Evolutionary conservation across 192 early-diverging fungal genomes (phyloP).

Genomic region (Chytriomyces sp.): DNA sequence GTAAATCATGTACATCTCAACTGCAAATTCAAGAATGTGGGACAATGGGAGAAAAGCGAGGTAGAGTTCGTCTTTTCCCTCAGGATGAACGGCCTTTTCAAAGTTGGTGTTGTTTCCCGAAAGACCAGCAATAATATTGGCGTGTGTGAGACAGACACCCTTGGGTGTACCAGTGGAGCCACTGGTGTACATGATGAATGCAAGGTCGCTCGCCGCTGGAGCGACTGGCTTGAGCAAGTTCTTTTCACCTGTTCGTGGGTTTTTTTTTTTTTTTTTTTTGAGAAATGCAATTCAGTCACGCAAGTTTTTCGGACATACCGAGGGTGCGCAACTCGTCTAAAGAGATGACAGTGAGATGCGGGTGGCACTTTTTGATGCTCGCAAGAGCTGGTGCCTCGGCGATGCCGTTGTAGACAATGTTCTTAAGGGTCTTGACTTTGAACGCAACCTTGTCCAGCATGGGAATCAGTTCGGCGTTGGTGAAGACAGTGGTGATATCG

Average conservation of each 20-base stretch:
- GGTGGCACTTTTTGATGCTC: not conserved
- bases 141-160: slow-evolving; percentile 85
- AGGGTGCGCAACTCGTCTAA: slow-evolving; percentile 72
- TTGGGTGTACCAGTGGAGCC: slow-evolving; percentile 91
- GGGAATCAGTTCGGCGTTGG: slow-evolving; percentile 72
- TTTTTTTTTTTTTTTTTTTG: slow-evolving; percentile 72
- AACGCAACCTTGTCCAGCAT: slow-evolving; percentile 64
- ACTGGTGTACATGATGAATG: slow-evolving; percentile 84
- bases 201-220: slow-evolving; percentile 68
- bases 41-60: slow-evolving; percentile 80
- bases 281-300: slow-evolving; percentile 56
- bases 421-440: slow-evolving; percentile 64
- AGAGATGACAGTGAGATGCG: slow-evolving; percentile 26
- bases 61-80: slow-evolving; percentile 52
- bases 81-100: slow-evolving; percentile 48
- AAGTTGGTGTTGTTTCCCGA: not conserved
- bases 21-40: slow-evolving; percentile 88
- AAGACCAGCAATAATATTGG: slow-evolving; percentile 76
- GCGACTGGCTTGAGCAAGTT: slow-evolving; percentile 63
- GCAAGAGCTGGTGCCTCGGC: slow-evolving; percentile 34
- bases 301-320: slow-evolving; percentile 48
- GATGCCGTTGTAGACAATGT: slow-evolving; percentile 75
- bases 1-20: slow-evolving; percentile 70
- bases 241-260: slow-evolving; percentile 62
- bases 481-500: slow-evolving; percentile 72